Evolutionary conservation across 2,329 filamentous ascomycete genomes (phyloP), one percentile per base, ranked within the genome.

Genomic region (Aspergillus candidus): DNA sequence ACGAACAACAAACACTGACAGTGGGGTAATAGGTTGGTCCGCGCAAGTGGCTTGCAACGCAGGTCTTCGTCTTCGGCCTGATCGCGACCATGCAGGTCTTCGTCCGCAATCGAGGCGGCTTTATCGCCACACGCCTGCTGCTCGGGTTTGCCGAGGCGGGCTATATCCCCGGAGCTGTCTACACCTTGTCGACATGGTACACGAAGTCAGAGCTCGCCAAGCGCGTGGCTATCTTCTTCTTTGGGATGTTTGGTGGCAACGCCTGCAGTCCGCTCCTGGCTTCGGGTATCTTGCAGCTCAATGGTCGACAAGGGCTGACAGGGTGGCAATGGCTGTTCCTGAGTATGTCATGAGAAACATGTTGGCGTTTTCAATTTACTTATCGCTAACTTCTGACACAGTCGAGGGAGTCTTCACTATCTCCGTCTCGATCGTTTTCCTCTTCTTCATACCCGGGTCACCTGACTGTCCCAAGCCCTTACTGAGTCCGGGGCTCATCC

Each of bases 21-120:
- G 22, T 27, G 22, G 6, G 1, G 8, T 66, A 71, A 22, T 75
- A 73, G 59, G 66, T 77, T 6, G 72, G 73, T 6, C 75, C 76
- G 1, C 70, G 70, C n/a, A 69, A 69, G 38, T 79, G 76, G 76
- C 62, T 79, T 1, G 73, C 75, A 0, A 63, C 71, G 0, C 75
- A 79, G 53, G 59, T 79, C 14, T 74, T 78, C 50, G 65, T 75
- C 33, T 79, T 68, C 63, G 76, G 76, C 4, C 63, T 71, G 13
- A 74, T 79, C 40, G 72, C 69, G 17, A 76, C 73, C 0, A 77
- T 79, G 52, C 77, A 80, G 53, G 70, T 73, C 4, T 80, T 77
- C 53, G 67, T 74, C 40, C 64, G 62, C 27, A 70, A 63, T 32
- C 74, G 75, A 35, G 66, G 63, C 2, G 67, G 68, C 3, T 79